These are phyloP conservation scores for Guyanaporus albipodus DNA, from an alignment of 768 basidiomycete species.

Conservation along the genomic window DNA sequence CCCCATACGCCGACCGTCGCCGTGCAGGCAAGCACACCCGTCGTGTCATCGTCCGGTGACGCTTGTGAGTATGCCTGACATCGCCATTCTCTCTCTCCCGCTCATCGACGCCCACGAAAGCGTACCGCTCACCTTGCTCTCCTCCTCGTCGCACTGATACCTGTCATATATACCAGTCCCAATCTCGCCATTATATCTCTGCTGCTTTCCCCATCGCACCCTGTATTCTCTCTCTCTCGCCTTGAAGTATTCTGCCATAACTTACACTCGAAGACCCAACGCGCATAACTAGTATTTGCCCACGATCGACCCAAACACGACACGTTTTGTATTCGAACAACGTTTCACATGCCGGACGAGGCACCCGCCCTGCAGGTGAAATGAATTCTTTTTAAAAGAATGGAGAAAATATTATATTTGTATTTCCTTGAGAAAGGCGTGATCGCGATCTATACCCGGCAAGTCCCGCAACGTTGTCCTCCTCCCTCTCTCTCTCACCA, in stretches of 20 bases:
- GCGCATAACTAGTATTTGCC: slow-evolving; percentile 12
- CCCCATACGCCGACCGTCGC: slow-evolving; percentile 69
- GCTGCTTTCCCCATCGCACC: slow-evolving; percentile 17
- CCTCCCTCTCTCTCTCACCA: slow-evolving; percentile 18
- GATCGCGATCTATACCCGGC: slow-evolving; percentile 23
- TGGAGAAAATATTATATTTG: slow-evolving; percentile 1
- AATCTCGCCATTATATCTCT: slow-evolving; percentile 17
- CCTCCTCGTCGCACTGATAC: slow-evolving; percentile 19
- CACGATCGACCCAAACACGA: slow-evolving; percentile 7
- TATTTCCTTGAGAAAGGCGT: slow-evolving; percentile 4
- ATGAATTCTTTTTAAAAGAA: slow-evolving; percentile 3
- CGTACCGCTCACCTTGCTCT: slow-evolving; percentile 1
- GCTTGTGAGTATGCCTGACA: not conserved
- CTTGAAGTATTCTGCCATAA: slow-evolving; percentile 15
- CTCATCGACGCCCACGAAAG: not conserved
- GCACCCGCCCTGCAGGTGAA: slow-evolving; percentile 11
- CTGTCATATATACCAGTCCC: slow-evolving; percentile 20
- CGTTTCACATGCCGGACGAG: slow-evolving; percentile 11
- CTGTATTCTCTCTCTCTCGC: slow-evolving; percentile 21
- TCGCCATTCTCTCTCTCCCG: not conserved
- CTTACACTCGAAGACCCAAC: slow-evolving; percentile 5
- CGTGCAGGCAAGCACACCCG: slow-evolving; percentile 78
- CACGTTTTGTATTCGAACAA: not conserved
- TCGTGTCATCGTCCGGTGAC: slow-evolving; percentile 57
- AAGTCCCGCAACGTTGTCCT: slow-evolving; percentile 17